These are phyloP conservation scores for Sporothrix mexicana DNA, from an alignment of 2,329 filamentous ascomycete species.

Conservation along the genomic window DNA sequence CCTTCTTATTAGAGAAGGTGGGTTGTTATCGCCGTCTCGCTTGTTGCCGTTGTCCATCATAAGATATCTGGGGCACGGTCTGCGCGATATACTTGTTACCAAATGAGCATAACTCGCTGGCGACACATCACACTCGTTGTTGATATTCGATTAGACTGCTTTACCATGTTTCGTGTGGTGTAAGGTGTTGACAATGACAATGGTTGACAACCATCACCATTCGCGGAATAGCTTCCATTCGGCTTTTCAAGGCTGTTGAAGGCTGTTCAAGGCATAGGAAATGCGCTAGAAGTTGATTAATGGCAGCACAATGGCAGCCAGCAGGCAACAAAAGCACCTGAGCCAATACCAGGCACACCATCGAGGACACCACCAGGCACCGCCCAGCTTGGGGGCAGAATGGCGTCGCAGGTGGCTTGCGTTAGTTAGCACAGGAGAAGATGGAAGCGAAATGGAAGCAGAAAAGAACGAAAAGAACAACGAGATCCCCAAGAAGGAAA, in stretches of 20 bases:
- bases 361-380: not conserved
- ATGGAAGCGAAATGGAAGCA: slow-evolving; percentile 31
- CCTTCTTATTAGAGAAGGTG: slow-evolving; percentile 9
- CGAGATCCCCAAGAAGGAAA: no score
- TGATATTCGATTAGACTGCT: not conserved
- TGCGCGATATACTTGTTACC: not conserved
- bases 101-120: not conserved
- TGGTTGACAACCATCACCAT: not conserved
- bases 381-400: not conserved
- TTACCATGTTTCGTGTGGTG: not conserved
- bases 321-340: not conserved
- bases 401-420: slow-evolving; percentile 27
- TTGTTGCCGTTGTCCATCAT: not conserved
- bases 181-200: no score
- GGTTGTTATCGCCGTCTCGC: not conserved
- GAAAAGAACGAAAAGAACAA: slow-evolving; percentile 21
- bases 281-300: not conserved
- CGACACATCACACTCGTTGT: not conserved
- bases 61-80: not conserved
- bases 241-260: slow-evolving; percentile 6
- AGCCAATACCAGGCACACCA: slow-evolving; percentile 7
- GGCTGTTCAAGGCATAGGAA: slow-evolving; percentile 10
- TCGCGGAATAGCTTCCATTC: not conserved
- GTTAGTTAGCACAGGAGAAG: slow-evolving; percentile 27
- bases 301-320: no score